Base-by-base conservation (phyloP, 148 eudicot genomes). In the Tetragonia tetragonoides region DNA sequence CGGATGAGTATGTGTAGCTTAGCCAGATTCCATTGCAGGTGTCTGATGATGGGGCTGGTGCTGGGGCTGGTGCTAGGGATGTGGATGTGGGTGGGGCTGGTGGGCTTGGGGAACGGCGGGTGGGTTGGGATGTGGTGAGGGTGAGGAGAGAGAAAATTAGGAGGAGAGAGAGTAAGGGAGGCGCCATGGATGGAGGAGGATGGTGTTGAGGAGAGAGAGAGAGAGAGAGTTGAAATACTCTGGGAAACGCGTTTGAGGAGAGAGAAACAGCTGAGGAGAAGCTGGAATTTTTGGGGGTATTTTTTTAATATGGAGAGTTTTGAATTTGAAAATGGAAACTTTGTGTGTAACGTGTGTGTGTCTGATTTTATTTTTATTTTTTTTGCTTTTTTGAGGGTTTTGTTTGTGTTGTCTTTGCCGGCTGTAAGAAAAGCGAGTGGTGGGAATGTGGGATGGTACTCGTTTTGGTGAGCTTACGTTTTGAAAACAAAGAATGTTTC, bases 21-120 rank as follows among this genome's bases (percentile, higher is more conserved):
- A 83, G 49, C 79, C 77, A 83, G 12, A 83, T 83, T 3, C 85
- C 85, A 41, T 83, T 83, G 68, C 85, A 83, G 39, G 37, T 9
- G 46, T 83, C 77, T 8, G 84, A 73, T 0, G 74, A 34, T 1
- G 85, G 70, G 0, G 85, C 64, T 0, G 84, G 70, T 0, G 85
- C 64, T 0, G 84, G 84, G 3, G 81, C 84, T 1, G 84, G 84
- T 0, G 84, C 80, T 4, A 56, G 42, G 24, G 60, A 6, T 15
- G 60, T 2, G 44, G 37, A 8, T 4, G 20, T 1, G 65, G 21
- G 34, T 28, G 34, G 34, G 34, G 34, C 34, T 28, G 34, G 34
- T 28, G 34, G 34, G 34, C 34, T 41, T 24, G 57, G 61, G 66
- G n/a, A 0, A 17, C 57, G 68, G 41, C 12, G 40, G 28, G 3